Evolutionary conservation across 768 basidiomycete genomes (phyloP).

Genomic region (Glaciozyma antarctica): DNA sequence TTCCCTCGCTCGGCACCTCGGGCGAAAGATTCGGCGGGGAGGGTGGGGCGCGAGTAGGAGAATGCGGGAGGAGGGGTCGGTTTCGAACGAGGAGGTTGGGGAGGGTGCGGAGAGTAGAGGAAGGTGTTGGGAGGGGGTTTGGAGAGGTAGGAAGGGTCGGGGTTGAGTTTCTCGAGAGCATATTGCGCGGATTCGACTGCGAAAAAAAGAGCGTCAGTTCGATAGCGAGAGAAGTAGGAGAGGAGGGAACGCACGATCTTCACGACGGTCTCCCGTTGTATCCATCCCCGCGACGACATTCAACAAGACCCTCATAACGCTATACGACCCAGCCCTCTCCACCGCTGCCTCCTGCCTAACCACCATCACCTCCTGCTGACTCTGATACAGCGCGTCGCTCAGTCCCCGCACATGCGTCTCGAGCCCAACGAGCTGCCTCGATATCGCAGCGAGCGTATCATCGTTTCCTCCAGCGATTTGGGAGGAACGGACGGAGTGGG

Average conservation of each 20-base stretch:
- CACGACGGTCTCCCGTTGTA: neutral
- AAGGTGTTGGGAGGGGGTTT: too few relatives aligned
- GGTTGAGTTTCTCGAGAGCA: neutral
- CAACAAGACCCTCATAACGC: neutral
- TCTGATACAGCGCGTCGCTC: neutral
- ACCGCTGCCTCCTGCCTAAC: neutral
- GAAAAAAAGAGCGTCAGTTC: neutral
- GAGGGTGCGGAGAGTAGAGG: too few relatives aligned
- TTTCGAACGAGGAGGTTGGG: too few relatives aligned
- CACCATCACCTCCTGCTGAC: neutral
- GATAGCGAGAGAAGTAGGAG: neutral
- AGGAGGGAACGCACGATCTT: neutral
- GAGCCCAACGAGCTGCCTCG: neutral
- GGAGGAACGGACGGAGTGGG: neutral
- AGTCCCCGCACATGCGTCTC: neutral
- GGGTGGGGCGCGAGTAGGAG: too few relatives aligned
- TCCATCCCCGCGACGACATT: neutral
- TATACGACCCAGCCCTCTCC: too few relatives aligned
- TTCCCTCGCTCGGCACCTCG: too few relatives aligned
- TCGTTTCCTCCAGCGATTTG: too few relatives aligned
- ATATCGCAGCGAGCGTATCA: neutral
- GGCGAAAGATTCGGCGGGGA: too few relatives aligned
- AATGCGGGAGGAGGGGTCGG: too few relatives aligned
- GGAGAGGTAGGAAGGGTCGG: neutral
- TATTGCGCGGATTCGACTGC: neutral